These are phyloP conservation scores for Daldinia grandis DNA, from an alignment of 495 filamentous ascomycete species.

Conservation along the genomic window DNA sequence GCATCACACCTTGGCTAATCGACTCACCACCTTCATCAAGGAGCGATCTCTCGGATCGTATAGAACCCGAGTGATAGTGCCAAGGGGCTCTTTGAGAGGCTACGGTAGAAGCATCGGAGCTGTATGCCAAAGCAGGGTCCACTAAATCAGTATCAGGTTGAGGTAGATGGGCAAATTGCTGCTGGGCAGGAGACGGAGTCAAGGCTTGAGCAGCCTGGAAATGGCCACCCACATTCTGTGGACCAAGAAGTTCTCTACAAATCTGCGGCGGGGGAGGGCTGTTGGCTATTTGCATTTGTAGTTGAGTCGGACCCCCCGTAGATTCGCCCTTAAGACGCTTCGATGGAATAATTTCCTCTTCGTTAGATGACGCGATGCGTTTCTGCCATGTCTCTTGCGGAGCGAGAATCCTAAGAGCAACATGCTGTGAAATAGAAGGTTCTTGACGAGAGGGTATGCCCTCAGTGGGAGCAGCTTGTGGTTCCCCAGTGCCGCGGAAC, in stretches of 20 bases:
- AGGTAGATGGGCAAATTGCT: not conserved
- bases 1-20: constrained; percentile 8
- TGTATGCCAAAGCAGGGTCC: not conserved
- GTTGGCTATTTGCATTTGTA: not conserved
- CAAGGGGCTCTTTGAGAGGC: too few species aligned
- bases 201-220: not conserved
- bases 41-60: not conserved
- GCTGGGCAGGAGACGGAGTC: not conserved
- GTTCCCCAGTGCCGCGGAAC: not conserved
- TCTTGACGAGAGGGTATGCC: not conserved
- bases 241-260: not conserved
- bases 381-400: not conserved
- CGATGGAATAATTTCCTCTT: not conserved
- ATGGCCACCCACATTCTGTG: not conserved
- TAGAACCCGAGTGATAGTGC: not conserved
- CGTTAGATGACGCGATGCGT: not conserved
- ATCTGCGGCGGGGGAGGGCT: not conserved
- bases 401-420: not conserved
- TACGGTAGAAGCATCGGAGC: not conserved
- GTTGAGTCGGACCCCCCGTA: not conserved
- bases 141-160: not conserved
- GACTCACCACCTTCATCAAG: not conserved
- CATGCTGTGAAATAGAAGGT: not conserved
- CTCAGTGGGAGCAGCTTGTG: not conserved
- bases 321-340: not conserved